A percentile compares a stretch with the other conserved stretches of the same genome.
Evolutionary conservation across 495 filamentous ascomycete species (phyloP).

Genomic region (Amphirosellinia nigrospora): DNA sequence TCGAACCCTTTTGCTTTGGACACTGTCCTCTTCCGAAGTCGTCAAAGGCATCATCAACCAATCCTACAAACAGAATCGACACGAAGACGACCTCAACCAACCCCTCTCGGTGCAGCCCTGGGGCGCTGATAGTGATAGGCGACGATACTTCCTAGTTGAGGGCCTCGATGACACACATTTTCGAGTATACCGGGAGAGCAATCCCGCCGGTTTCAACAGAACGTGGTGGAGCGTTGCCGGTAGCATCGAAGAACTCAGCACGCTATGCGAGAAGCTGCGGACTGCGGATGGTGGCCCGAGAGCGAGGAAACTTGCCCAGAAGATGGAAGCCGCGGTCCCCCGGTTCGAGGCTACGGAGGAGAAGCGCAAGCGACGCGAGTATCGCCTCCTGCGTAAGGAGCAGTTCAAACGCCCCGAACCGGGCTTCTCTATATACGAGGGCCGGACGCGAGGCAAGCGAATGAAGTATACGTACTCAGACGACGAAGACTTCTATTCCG

Average conservation of each 20-base stretch:
- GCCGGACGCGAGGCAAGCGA: conserved; percentile 91
- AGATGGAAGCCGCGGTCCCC: conserved; percentile 80
- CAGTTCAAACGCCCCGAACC: conserved; percentile 87
- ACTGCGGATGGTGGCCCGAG: conserved; percentile 77
- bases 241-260: conserved; percentile 82
- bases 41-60: conserved; percentile 81
- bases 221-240: conserved; percentile 95
- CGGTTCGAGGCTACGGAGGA: conserved; percentile 96
- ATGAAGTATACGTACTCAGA: conserved; percentile 96
- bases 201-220: conserved; percentile 73
- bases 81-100: conserved; percentile 92
- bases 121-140: conserved; percentile 89
- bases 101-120: conserved; percentile 92
- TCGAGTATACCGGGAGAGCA: conserved; percentile 93
- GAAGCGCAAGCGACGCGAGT: conserved; percentile 94
- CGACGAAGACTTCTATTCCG: conserved; percentile 77
- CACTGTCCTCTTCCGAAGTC: conserved; percentile 85
- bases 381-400: conserved; percentile 82
- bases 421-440: conserved; percentile 93
- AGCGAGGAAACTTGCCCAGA: conserved; percentile 75
- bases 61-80: conserved; percentile 86
- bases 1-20: conserved; percentile 84
- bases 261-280: conserved; percentile 73
- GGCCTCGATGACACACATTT: conserved; percentile 94
- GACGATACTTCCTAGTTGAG: conserved; percentile 92